These are phyloP conservation scores for Sporothrix sp. DNA, from an alignment of 2,329 filamentous ascomycete species.

Conservation along the genomic window DNA sequence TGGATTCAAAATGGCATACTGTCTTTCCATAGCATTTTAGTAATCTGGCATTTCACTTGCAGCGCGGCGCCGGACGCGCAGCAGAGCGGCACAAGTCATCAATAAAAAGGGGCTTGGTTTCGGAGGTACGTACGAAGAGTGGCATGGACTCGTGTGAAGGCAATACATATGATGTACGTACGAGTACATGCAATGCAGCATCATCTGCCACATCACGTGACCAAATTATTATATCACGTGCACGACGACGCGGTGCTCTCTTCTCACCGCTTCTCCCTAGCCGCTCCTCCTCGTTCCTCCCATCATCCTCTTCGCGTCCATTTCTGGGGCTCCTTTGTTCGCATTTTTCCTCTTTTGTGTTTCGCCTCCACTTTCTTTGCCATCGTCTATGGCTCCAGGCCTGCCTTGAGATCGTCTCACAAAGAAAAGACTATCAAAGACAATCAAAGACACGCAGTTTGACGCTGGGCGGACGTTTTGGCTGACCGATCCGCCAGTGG, in stretches of 20 bases:
- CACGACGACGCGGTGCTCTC: too few species aligned
- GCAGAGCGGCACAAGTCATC: conserved; percentile 7
- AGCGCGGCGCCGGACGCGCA: conserved; percentile 16
- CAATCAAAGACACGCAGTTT: background rate
- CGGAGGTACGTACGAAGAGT: background rate
- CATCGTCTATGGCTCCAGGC: background rate
- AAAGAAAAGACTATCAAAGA: too few species aligned
- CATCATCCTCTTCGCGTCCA: too few species aligned
- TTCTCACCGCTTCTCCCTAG: background rate
- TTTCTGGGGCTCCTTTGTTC: background rate
- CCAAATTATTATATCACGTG: too few species aligned
- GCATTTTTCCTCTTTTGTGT: background rate
- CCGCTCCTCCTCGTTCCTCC: conserved; percentile 3
- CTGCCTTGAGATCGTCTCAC: too few species aligned
- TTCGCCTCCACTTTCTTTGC: conserved; percentile 6
- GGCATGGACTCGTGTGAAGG: too few species aligned
- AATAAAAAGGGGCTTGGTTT: background rate
- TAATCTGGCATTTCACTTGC: conserved; percentile 13
- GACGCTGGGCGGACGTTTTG: background rate
- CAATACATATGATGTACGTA: too few species aligned
- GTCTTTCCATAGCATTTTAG: conserved; percentile 10
- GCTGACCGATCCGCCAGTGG: too few species aligned
- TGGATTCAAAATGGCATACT: conserved; percentile 6
- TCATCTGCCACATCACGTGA: too few species aligned
- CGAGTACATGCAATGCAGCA: background rate